Evolutionary conservation across 176 grass and related monocot genomes (phyloP).

Genomic region (Typha latifolia): DNA sequence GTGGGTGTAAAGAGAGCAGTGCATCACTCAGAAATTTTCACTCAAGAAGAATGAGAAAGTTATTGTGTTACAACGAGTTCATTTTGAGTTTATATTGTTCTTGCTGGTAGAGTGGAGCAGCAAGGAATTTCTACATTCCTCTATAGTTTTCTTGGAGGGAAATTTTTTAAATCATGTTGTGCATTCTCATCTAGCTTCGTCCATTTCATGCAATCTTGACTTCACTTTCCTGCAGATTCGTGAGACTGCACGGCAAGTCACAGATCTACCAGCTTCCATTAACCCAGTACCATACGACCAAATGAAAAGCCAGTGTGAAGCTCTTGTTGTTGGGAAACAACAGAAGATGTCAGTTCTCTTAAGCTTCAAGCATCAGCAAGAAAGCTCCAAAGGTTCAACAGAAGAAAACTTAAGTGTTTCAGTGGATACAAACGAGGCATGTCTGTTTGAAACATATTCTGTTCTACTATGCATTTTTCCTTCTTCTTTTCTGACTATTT

Average conservation of each 20-base stretch:
- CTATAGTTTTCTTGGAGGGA: neutral
- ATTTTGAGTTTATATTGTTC: too few species aligned
- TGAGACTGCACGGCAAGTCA: conserved; percentile 64
- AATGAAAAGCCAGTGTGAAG: conserved; percentile 97
- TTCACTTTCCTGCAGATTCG: conserved; percentile 52
- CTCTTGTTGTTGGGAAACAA: conserved; percentile 79
- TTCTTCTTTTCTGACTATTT: neutral
- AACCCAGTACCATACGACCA: conserved; percentile 74
- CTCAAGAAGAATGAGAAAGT: too few species aligned
- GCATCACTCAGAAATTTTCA: too few species aligned
- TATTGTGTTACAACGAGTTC: too few species aligned
- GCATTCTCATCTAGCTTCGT: neutral
- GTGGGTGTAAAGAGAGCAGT: too few species aligned
- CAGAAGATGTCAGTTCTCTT: conserved; percentile 87
- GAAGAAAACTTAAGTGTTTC: conserved; percentile 16
- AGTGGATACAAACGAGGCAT: conserved; percentile 40
- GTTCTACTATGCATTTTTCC: neutral
- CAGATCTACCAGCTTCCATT: conserved; percentile 34
- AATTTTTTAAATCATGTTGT: neutral
- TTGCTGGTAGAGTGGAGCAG: too few species aligned
- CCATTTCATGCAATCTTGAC: neutral
- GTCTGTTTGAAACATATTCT: neutral
- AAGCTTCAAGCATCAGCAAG: conserved; percentile 76
- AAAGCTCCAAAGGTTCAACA: conserved; percentile 22
- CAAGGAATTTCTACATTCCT: neutral